These are phyloP conservation scores for Stephanodiscus minutulus DNA, from an alignment of 108 stramenopile species.

Conservation along the genomic window DNA sequence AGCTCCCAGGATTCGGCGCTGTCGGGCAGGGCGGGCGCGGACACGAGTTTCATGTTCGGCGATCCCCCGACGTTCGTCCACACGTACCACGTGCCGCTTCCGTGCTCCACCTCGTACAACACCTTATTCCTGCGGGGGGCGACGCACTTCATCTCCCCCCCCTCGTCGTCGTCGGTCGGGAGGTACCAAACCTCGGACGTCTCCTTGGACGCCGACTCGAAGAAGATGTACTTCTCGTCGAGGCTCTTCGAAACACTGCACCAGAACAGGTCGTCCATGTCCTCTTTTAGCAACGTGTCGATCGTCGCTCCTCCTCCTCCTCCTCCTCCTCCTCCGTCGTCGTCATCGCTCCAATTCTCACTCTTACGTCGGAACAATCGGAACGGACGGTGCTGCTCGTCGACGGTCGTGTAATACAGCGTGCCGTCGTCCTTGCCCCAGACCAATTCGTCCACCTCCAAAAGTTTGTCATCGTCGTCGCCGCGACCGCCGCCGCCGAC, in stretches of 20 bases:
- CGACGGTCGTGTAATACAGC: constrained; percentile 87
- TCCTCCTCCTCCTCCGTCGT: too few relatives aligned
- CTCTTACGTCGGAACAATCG: constrained; percentile 57
- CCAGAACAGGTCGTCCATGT: constrained; percentile 76
- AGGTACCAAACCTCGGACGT: constrained; percentile 83
- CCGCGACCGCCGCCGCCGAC: constrained; percentile 45
- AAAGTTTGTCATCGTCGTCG: constrained; percentile 55
- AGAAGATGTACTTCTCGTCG: constrained; percentile 64
- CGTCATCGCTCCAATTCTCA: too few relatives aligned
- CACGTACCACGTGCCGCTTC: constrained; percentile 63
- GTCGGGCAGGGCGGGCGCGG: constrained; percentile 48
- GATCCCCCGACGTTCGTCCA: constrained; percentile 65
- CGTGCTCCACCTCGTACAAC: constrained; percentile 69
- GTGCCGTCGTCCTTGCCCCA: constrained; percentile 82
- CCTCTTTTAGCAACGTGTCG: constrained; percentile 84
- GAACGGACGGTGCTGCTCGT: constrained; percentile 78
- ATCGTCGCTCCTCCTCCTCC: constrained; percentile 28
- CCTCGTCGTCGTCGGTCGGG: constrained; percentile 32
- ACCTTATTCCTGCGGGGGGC: constrained; percentile 64
- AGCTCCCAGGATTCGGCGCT: constrained; percentile 55
- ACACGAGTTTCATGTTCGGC: constrained; percentile 77
- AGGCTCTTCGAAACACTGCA: constrained; percentile 50
- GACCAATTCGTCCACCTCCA: constrained; percentile 53
- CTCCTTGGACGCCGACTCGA: constrained; percentile 70
- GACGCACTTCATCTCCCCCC: constrained; percentile 58